A percentile compares a stretch with the other conserved stretches of the same genome.
Conservation (phyloP, 208 protist genomes). For the Trichomonas gallinae region DNA sequence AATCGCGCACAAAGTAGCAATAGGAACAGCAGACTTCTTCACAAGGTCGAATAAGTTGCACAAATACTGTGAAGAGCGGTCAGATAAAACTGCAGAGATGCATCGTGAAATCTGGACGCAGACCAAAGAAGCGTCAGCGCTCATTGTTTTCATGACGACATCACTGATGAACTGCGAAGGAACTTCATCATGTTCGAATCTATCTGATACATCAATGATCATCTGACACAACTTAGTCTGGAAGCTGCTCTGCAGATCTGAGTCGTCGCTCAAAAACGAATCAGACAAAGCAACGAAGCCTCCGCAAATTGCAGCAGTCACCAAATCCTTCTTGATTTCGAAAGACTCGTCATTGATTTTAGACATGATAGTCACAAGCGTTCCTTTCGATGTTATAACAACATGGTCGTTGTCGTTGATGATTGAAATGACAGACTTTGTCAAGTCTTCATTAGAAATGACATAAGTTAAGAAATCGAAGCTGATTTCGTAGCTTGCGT, state of each 20-base stretch:
- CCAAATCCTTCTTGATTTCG: neutral
- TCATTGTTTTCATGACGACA: neutral
- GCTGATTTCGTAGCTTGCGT: neutral
- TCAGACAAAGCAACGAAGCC: neutral
- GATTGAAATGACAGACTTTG: neutral
- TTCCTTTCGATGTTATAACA: neutral
- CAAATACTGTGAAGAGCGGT: neutral
- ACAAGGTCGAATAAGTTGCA: neutral
- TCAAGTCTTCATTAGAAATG: neutral
- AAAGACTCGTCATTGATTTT: neutral
- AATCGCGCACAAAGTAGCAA: neutral
- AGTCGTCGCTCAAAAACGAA: neutral
- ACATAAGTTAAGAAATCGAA: neutral
- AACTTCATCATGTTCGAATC: neutral
- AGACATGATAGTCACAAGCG: neutral
- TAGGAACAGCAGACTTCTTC: neutral
- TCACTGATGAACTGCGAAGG: neutral
- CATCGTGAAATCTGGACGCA: neutral
- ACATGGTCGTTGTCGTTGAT: neutral
- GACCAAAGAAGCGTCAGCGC: neutral
- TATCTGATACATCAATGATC: neutral
- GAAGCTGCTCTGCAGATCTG: neutral
- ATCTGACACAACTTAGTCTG: neutral
- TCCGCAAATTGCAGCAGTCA: neutral
- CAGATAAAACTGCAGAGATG: neutral